A percentile compares a stretch with the other conserved stretches of the same genome.
phyloP scores from a whole-genome alignment of 192 early-diverging fungal species.

The Phlyctochytrium planicorne region DNA sequence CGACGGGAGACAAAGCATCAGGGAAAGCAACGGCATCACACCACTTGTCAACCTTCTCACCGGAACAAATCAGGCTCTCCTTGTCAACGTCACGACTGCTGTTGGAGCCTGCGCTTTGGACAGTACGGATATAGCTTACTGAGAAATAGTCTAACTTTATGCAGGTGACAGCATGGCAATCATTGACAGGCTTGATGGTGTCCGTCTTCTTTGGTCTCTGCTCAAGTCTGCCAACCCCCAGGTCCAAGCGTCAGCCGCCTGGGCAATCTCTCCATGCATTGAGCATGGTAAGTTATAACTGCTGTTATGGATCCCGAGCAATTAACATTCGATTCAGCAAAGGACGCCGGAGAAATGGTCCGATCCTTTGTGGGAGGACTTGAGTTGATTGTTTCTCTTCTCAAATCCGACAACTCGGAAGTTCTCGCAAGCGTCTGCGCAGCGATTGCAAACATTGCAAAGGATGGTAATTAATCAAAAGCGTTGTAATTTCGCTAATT shows the following conservation, averaged over 20 bases:
- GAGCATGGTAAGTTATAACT: conserved; percentile 53
- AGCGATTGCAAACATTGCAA: conserved; percentile 68
- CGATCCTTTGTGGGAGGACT: conserved; percentile 68
- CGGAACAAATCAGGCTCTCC: conserved; percentile 59
- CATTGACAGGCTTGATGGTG: conserved; percentile 63
- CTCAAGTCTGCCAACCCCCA: conserved; percentile 58
- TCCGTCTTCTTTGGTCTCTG: conserved; percentile 65
- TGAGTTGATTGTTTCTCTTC: conserved; percentile 63
- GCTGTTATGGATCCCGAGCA: neutral
- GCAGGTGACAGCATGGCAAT: conserved; percentile 63
- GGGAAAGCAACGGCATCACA: conserved; percentile 60
- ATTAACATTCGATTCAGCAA: conserved; percentile 38
- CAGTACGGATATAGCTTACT: conserved; percentile 29
- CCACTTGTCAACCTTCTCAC: conserved; percentile 59
- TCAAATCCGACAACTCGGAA: conserved; percentile 59
- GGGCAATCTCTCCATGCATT: conserved; percentile 69
- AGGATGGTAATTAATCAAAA: conserved; percentile 44
- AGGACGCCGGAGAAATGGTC: conserved; percentile 70
- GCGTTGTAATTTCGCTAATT: neutral
- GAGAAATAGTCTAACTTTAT: neutral
- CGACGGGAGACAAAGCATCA: conserved; percentile 57
- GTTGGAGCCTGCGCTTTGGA: conserved; percentile 63
- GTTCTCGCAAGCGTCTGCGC: conserved; percentile 64
- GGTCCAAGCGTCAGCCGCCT: conserved; percentile 63
- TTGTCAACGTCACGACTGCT: conserved; percentile 64